Base-by-base conservation (phyloP, 805 yeast species). In the Blastobotrys chiropterorum region DNA sequence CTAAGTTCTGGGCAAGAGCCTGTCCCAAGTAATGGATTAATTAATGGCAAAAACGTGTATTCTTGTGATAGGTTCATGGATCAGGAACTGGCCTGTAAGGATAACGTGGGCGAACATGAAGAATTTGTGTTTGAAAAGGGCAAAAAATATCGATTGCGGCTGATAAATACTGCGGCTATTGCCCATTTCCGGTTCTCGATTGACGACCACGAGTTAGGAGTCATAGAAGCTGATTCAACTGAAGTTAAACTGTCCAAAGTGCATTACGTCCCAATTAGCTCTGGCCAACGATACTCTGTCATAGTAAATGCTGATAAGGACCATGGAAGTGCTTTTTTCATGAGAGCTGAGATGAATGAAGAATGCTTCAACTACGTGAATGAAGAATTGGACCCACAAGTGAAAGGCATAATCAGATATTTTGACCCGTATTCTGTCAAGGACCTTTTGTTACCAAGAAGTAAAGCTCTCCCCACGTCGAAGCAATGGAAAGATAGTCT, bases 211-310 rank as follows among this genome's bases (percentile, higher is more conserved):
- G 47, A 54, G 52, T 30, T 62, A 38, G 46, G 52, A 21, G 60
- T 66, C 16, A 54, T 69, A 4, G 72, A 69, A 48, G 69, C 65
- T 1, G 72, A 69, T 43, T 62, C 68, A 2, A 59, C 64, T 2
- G 49, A 49, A 3, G 51, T 62, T 7, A 47, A 53, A 46, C 66
- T 66, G 0, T 22, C 53, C 5, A 42, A 31, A 0, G 58, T 57
- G 3, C 58, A 59, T 20, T 53, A 55, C 34, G 48, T 67, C 1
- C 59, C 60, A 7, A 55, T 68, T 1, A 76, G 90, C 0, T 86
- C 85, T n/a, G 97, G 90, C 4, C 97, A 90, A 70, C 74, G 97
- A 63, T 79, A 84, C 63, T 74, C 86, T 40, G 84, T 86, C 1
- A 69, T 86, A 54, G 67, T 89, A 75, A 74, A 13, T 11, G 34